A percentile compares a stretch with the other conserved stretches of the same genome.
phyloP scores from a whole-genome alignment of 2,329 filamentous ascomycete genomes.

The Aureobasidium sp. region DNA sequence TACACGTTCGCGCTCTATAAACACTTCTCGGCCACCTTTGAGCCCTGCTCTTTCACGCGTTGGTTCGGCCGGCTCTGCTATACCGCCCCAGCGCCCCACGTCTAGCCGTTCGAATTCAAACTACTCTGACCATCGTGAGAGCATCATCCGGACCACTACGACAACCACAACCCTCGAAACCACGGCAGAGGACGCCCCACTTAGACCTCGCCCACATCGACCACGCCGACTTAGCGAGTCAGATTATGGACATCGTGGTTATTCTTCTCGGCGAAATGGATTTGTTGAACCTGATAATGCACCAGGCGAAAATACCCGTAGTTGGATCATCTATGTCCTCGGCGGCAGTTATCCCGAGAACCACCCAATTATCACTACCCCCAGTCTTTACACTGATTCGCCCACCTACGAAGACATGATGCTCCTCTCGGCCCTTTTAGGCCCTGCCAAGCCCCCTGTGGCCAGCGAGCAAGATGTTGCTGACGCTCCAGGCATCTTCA shows the following conservation, averaged over 20 bases:
- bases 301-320: conserved; percentile 52
- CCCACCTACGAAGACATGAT: conserved; percentile 69
- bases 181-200: conserved; percentile 31
- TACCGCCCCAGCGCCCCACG: conserved; percentile 11
- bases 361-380: conserved; percentile 62
- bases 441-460: conserved; percentile 62
- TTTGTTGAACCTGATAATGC: conserved; percentile 52
- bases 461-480: conserved; percentile 58
- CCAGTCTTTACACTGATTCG: conserved; percentile 62
- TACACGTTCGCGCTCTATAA: conserved; percentile 35
- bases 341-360: conserved; percentile 64
- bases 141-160: conserved; percentile 32
- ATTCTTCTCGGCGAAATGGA: conserved; percentile 50
- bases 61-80: conserved; percentile 42
- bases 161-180: conserved; percentile 26
- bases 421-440: conserved; percentile 57
- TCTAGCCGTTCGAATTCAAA: conserved; percentile 16
- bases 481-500: conserved; percentile 54
- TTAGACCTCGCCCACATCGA: conserved; percentile 35
- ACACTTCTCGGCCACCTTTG: conserved; percentile 52
- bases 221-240: conserved; percentile 53
- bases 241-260: conserved; percentile 39
- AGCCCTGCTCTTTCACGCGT: conserved; percentile 50
- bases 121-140: conserved; percentile 27
- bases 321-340: conserved; percentile 67